Evolutionary conservation across 1,284 basidiomycete genomes (phyloP), one percentile per base, ranked within the genome.

Genomic region (Naganishia sp.): DNA sequence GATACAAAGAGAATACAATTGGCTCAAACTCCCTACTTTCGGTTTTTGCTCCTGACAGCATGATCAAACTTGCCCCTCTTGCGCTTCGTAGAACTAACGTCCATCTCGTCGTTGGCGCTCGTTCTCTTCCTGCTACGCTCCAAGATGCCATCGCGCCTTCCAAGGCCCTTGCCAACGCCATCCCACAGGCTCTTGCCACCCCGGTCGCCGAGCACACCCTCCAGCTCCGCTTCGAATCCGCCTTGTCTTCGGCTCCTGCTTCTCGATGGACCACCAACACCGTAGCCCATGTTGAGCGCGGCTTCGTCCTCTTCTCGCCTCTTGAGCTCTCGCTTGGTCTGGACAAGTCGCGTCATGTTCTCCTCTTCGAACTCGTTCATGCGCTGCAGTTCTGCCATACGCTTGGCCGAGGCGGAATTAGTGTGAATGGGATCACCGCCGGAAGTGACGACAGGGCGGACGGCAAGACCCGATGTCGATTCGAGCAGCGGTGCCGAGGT

Each of bases 311-410:
- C 84, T 65, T 81, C 81, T n/a, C 95, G 84, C 64, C 88, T 83
- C 75, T 85, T 86, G 23, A 86, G 85, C 64, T 97, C 95, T 75
- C 88, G 88, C 84, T 97, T 98, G 77, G 88, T 90, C 85, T 94
- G 89, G 68, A 95, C 85, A 64, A 98, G 78, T 64, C 95, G 87
- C 33, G 90, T 93, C 82, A 98, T 94, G 79, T 97, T 95, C 64
- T 92, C 91, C 79, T 98, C 95, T 80, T 99, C 95, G 79, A 92
- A 99, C 70, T 92, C 89, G 61, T 86, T 86, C 82, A 97, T 88
- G 15, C 88, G 86, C 72, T 88, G 86, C 68, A 98, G 83, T 85
- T 82, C 63, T 82, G 82, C 45, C 83, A 87, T 68, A 82, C 85
- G 60, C 60, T 79, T 79, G 21, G 74, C 72, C 3, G 74, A 75